Base-by-base conservation (phyloP, 352 stramenopile genomes). In the Phytophthora nicotianae region DNA sequence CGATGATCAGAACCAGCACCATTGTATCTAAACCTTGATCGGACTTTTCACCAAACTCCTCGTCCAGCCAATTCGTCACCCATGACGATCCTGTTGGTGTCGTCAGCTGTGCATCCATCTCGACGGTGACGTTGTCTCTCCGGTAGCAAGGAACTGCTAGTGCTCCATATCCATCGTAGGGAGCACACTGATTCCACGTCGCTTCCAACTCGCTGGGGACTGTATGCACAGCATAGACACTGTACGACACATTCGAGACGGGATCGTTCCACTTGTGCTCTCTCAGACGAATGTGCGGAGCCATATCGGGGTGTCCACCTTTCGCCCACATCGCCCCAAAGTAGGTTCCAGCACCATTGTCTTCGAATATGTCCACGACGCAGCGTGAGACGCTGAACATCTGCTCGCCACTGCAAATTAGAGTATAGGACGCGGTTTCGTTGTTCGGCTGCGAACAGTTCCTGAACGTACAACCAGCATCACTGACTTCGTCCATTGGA, bases 361-460 rank as follows among this genome's bases (percentile, higher is more conserved):
- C 57, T 10, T 63, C 43, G 14, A 64, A 72, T 1, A 38, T 49
- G 16, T 80, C 74, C 8, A 55, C 61, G 3, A 72, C 65, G 23
- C 76, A 83, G 11, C 64, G 50, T 13, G 58, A 26, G 1, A 67
- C 64, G 4, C 37, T 68, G 16, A 80, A 56, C 63, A 85, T 83
- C 53, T 79, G 56, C 0, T 51, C 26, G 2, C 67, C 74, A 0
- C 51, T 66, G 35, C 70, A 85, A 6, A 58, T 70, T 0, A 52
- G 26, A 10, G 62, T 62, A 33, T 58, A 61, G 53, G 60, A 72
- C 0, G 59, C 53, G 0, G 29, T 29, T 20, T 21, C 23, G 8
- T 42, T 43, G 37, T 69, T 51, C 2, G 65, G 76, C 17, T 79
- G 60, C 3, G 20, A 53, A 21, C 76, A 85, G 20, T 56, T 69